Evolutionary conservation across 352 stramenopile species (phyloP), one percentile per base, ranked within the genome.

Genomic region (Globisporangium alternatum): DNA sequence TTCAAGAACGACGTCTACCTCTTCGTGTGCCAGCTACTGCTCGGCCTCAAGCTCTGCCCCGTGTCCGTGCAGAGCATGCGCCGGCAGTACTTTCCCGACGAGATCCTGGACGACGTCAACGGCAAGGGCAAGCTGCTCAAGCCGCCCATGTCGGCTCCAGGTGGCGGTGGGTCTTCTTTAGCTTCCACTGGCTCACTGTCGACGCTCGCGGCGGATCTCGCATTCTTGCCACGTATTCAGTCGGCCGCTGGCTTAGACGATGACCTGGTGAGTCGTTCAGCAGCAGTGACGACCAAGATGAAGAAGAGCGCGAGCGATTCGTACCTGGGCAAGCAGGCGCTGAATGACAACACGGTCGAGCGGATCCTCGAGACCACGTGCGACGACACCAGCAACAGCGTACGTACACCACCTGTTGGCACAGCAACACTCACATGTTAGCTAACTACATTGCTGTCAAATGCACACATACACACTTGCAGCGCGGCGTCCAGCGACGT

Each of bases 1-100:
- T 95, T 97, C 66, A 96, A 96, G 75, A 87, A 81, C 62, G 69
- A 88, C 13, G 60, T 91, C 3, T 93, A 88, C 60, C 66, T 93
- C 2, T 89, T 93, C 48, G 77, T 93, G 13, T 81, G 80, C n/a
- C 75, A 91, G 55, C 63, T 93, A 7, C 56, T 93, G 48, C 74
- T 93, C 5, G 84, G 84, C 0, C 71, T 93, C 13, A 86, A 88
- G 43, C 71, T 93, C 54, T 88, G 69, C 7, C 71, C 81, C 0
- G 74, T 86, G 13, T 88, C 81, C 0, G 78, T 93, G n/a, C 84
- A 88, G 39, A 77, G 67, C 54, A 90, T 84, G 78, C 73, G 84
- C 12, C 60, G 76, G 3, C 77, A 93, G 51, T 83, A 79, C 39
- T 93, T 93, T 47, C 84, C 84, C 2, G 84, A 93, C n/a, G 84